Evolutionary conservation across 163 green algal species (phyloP).

Genomic region (Prototheca wickerhamii): DNA sequence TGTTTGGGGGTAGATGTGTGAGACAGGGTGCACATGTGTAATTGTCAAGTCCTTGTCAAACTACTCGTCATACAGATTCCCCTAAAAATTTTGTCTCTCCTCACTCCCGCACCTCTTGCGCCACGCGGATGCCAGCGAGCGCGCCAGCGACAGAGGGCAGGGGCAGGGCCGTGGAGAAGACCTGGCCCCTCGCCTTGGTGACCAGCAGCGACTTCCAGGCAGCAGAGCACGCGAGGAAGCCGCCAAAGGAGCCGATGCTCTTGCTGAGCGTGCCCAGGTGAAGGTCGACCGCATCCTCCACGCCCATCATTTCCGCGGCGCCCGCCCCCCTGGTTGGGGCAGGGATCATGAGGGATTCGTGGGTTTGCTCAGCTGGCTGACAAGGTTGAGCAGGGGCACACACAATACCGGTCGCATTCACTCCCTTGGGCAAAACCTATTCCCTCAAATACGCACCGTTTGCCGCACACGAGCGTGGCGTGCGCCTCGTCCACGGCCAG

Average conservation of each 20-base stretch:
- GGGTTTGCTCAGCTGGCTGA: not conserved
- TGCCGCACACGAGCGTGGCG: slow-evolving; percentile 81
- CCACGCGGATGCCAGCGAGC: slow-evolving; percentile 51
- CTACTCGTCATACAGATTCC: not conserved
- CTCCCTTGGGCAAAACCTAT: not conserved
- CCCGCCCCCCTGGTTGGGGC: slow-evolving; percentile 37
- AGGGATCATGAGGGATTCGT: not conserved
- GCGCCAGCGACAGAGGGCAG: slow-evolving; percentile 77
- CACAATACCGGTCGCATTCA: not conserved
- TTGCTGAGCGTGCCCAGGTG: slow-evolving; percentile 94
- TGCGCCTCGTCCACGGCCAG: slow-evolving; percentile 94
- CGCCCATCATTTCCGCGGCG: slow-evolving; percentile 36
- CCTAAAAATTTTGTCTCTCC: not conserved
- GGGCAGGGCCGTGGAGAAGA: slow-evolving; percentile 89
- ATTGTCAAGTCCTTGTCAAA: not conserved
- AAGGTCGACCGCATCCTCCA: slow-evolving; percentile 68
- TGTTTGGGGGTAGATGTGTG: not conserved
- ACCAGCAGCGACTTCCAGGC: slow-evolving; percentile 62
- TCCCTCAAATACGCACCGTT: slow-evolving; percentile 12
- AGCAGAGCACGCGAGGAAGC: slow-evolving; percentile 74
- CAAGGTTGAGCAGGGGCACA: not conserved
- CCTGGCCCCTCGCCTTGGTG: slow-evolving; percentile 60
- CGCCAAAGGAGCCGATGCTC: slow-evolving; percentile 74
- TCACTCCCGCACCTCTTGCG: slow-evolving; percentile 31
- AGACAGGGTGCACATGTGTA: not conserved